Conservation (phyloP, 2,329 filamentous ascomycete species). For the Aciculosporium take region DNA sequence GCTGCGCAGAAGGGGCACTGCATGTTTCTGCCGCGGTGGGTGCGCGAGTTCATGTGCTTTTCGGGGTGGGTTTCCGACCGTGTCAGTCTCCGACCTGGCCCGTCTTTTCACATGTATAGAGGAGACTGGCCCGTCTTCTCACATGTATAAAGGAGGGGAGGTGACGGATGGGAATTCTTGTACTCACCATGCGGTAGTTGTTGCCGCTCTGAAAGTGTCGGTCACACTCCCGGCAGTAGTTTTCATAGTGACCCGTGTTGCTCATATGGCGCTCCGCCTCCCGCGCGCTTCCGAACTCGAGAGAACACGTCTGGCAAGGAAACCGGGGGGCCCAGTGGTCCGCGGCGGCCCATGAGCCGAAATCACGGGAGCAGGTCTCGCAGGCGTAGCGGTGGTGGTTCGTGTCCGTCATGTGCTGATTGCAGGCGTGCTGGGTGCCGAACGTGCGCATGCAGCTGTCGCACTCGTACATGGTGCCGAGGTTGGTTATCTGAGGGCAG, state of each 20-base stretch:
- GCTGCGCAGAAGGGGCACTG: slow-evolving; percentile 40
- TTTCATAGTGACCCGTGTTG: slow-evolving; percentile 16
- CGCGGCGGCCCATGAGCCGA: slow-evolving; percentile 18
- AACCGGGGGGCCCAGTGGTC: slow-evolving; percentile 14
- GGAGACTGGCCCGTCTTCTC: background rate
- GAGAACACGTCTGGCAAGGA: slow-evolving; percentile 12
- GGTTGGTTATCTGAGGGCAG: too few species aligned
- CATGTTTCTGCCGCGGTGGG: slow-evolving; percentile 31
- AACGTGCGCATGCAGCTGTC: background rate
- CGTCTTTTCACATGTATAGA: background rate
- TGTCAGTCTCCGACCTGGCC: too few species aligned
- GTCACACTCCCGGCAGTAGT: slow-evolving; percentile 22
- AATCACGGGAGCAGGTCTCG: slow-evolving; percentile 14
- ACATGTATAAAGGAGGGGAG: too few species aligned
- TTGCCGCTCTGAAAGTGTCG: slow-evolving; percentile 18
- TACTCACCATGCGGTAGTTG: slow-evolving; percentile 18
- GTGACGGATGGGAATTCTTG: too few species aligned
- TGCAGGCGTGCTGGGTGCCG: background rate
- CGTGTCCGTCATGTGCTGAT: slow-evolving; percentile 7
- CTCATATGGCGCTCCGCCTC: slow-evolving; percentile 6
- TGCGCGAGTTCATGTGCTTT: slow-evolving; percentile 40
- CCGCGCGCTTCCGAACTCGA: slow-evolving; percentile 13
- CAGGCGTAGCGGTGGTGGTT: slow-evolving; percentile 17
- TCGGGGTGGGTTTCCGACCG: too few species aligned
- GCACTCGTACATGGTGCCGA: slow-evolving; percentile 1